Evolutionary conservation across 2,329 filamentous ascomycete species (phyloP), one percentile per base, ranked within the genome.

Genomic region (Furcasterigmium sp.): DNA sequence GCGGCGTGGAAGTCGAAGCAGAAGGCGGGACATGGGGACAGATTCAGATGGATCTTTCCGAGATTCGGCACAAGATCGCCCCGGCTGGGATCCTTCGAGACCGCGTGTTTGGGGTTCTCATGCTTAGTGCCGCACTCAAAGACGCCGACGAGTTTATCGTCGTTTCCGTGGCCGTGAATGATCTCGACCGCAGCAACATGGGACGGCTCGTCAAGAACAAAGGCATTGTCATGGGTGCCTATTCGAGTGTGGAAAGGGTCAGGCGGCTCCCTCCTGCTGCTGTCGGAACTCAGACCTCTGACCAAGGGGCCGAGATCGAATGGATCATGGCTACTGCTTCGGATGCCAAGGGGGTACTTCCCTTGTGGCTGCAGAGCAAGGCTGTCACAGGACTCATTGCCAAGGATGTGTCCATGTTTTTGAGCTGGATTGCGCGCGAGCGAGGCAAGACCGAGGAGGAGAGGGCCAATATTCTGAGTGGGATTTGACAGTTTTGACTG

Each of bases 241-340:
- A 88, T 53, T 76, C 72, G 21, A 83, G 79, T 49, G 69, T 89
- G 2, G 85, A 90, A 65, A 65, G 77, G 37, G 64, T 85, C 26
- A 64, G 72, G 44, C 65, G 72, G 53, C 47, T 73, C 5, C 23
- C 7, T 7, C 11, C 23, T 7, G 7, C 7, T 11, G 7, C 7
- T 26, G 23, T 11, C 23, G 11, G 7, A 26, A 7, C 7, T 26
- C 7, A 26, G 7, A 7, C 23, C 23, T 11, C 7, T 7, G 23
- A 11, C 57, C 53, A 4, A 56, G 53, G n/a, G 64, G 66, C n/a
- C 15, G 59, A 64, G 15, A 70, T 87, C 37, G 81, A 85, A 60
- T 93, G 87, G 87, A 68, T 84, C 45, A 91, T 91, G 84, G 84
- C 80, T 8, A 91, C 86, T 9, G 76, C 82, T 10, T 85, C 81